phyloP scores from a whole-genome alignment of 2,329 filamentous ascomycete genomes.

The Ophiognomonia clavigignenti-juglandacearum region DNA sequence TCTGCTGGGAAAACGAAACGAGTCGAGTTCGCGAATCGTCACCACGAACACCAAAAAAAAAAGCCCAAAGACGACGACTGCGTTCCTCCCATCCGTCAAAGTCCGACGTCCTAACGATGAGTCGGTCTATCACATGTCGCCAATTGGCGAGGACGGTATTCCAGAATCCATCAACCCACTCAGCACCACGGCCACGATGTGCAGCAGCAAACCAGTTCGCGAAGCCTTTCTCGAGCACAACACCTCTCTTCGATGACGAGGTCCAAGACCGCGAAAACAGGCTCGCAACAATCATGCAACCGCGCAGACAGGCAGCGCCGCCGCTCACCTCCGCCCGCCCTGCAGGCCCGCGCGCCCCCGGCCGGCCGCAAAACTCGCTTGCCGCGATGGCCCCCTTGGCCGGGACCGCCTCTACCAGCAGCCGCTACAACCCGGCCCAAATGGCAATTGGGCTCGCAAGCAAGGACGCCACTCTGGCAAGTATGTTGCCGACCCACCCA shows the following conservation, averaged over 20 bases:
- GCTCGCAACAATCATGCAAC: background rate
- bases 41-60: slow-evolving; percentile 12
- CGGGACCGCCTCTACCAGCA: background rate
- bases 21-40: too few species aligned
- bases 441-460: slow-evolving; percentile 16
- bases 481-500: too few species aligned
- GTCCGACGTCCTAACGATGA: slow-evolving; percentile 29
- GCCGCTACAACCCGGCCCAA: background rate
- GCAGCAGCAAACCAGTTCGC: slow-evolving; percentile 5
- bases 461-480: too few species aligned
- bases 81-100: slow-evolving; percentile 16
- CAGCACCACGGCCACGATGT: slow-evolving; percentile 10
- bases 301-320: background rate
- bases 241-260: slow-evolving; percentile 3
- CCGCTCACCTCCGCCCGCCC: background rate
- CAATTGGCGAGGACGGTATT: slow-evolving; percentile 36
- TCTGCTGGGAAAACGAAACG: too few species aligned
- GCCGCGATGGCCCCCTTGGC: background rate
- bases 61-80: slow-evolving; percentile 19
- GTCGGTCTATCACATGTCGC: slow-evolving; percentile 36
- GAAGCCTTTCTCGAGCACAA: slow-evolving; percentile 15
- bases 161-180: slow-evolving; percentile 24
- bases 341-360: background rate
- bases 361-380: too few species aligned
- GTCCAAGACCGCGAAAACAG: background rate